Evolutionary conservation across 768 basidiomycete species (phyloP).

Genomic region (Mrakia blollopis): DNA sequence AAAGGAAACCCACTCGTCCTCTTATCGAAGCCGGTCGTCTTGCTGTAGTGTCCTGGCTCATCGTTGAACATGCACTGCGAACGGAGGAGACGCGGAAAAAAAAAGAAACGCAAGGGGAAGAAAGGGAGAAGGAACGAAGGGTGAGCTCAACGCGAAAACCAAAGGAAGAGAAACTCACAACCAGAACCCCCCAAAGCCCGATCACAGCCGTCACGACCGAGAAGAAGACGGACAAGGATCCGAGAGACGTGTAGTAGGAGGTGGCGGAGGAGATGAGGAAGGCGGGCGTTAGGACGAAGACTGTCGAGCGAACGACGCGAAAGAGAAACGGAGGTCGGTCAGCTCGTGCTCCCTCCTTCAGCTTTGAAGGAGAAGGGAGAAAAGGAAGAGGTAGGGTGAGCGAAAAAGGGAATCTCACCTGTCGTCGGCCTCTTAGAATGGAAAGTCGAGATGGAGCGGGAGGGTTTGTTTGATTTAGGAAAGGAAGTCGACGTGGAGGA

Average conservation of each 20-base stretch:
- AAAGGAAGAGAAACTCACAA: constrained; percentile 11
- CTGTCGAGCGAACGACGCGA: background rate
- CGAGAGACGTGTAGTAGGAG: constrained; percentile 14
- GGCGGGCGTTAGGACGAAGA: constrained; percentile 15
- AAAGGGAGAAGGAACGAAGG: too few relatives aligned
- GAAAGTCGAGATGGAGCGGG: constrained; percentile 1
- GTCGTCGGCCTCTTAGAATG: constrained; percentile 7
- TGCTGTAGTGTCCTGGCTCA: constrained; percentile 12
- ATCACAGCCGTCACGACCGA: constrained; percentile 8
- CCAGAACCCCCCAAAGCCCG: constrained; percentile 21
- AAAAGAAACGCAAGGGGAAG: too few relatives aligned
- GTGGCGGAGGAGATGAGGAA: constrained; percentile 20
- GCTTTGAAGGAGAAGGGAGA: background rate
- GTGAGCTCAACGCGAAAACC: background rate
- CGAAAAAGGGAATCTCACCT: too few relatives aligned
- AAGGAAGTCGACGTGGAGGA: background rate
- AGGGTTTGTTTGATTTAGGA: background rate
- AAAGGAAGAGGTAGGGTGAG: too few relatives aligned
- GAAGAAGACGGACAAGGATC: constrained; percentile 17
- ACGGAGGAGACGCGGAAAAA: too few relatives aligned
- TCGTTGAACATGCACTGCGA: constrained; percentile 30
- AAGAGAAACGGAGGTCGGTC: background rate
- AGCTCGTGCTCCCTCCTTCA: background rate
- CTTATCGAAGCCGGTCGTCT: constrained; percentile 30
- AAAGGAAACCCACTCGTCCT: constrained; percentile 29